Base-by-base conservation (phyloP, 345 rosid species). In the Sisymbrium irio region DNA sequence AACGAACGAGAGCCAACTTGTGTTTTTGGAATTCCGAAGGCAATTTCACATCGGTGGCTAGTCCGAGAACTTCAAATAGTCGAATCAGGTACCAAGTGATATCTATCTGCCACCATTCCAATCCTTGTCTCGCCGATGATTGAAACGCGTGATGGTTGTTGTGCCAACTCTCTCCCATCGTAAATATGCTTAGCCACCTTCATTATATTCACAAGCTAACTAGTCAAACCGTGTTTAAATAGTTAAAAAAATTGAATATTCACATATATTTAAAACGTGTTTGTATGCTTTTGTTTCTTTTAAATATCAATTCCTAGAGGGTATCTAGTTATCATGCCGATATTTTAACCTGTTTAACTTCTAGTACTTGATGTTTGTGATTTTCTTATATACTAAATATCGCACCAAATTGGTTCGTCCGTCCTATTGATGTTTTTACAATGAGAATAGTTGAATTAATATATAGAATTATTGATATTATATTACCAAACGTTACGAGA, bases 161-260 rank as follows among this genome's bases (percentile, higher is more conserved):
- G 80, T 92, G 98, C 98, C 97, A 90, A 57, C 98, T 96, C 68
- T 93, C 95, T 62, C 98, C 98, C 58, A 90, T 87, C 30, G 93
- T 83, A 46, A 90, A 85, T 65, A 89, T 9, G 17, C 93, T 90
- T 37, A 93, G 86, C 97, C 96, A 90, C 96, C 96, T 89, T 75
- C 30, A 53, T 13, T n/a, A 33, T 2, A 58, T 1, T 28, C 58
- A 50, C 57, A 20, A 55, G 4, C 33, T n/a, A n/a, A n/a, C n/a
- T 22, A 33, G 4, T 40, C 19, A 51, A 41, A n/a, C 32, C 15
- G 7, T 27, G 0, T 18, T 44, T 33, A 6, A 12, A 8, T 3
- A n/a, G 30, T 27, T 33, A 30, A 40, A 55, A 58, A 30, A 20
- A 8, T 42, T 40, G 14, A 25, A 14, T 6, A 3, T 62, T 22